Conservation (phyloP, 345 rosid genomes). For the Brassica cretica region DNA sequence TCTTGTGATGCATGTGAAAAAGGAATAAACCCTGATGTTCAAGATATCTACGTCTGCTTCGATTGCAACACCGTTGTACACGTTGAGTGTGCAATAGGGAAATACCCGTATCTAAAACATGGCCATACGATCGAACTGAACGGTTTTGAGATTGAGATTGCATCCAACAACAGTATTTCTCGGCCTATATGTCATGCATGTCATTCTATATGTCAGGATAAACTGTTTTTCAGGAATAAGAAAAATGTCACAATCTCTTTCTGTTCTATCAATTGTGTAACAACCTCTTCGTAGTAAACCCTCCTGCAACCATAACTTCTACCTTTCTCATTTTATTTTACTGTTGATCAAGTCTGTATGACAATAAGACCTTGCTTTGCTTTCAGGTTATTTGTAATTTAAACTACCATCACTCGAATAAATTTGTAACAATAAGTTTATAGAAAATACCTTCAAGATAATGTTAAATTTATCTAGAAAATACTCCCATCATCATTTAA, state of each 20-base stretch:
- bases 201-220: not conserved
- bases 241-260: not conserved
- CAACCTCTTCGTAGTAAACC: not conserved
- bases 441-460: no score
- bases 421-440: no score
- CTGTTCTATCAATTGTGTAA: not conserved
- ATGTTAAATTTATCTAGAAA: no score
- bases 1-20: not conserved
- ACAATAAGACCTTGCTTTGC: no score
- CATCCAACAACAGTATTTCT: not conserved
- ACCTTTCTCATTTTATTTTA: no score
- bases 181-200: not conserved
- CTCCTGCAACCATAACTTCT: no score
- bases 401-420: no score
- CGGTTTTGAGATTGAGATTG: not conserved
- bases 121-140: not conserved
- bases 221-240: not conserved
- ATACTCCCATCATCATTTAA: no score
- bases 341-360: no score
- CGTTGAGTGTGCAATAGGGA: not conserved
- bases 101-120: not conserved
- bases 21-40: not conserved
- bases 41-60: not conserved
- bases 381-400: no score
- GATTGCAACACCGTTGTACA: not conserved